Percentiles rank a stretch among this genome's conserved stretches.
phyloP scores from a whole-genome alignment of 1,284 basidiomycete genomes.

The Papiliotrema flavescens region DNA sequence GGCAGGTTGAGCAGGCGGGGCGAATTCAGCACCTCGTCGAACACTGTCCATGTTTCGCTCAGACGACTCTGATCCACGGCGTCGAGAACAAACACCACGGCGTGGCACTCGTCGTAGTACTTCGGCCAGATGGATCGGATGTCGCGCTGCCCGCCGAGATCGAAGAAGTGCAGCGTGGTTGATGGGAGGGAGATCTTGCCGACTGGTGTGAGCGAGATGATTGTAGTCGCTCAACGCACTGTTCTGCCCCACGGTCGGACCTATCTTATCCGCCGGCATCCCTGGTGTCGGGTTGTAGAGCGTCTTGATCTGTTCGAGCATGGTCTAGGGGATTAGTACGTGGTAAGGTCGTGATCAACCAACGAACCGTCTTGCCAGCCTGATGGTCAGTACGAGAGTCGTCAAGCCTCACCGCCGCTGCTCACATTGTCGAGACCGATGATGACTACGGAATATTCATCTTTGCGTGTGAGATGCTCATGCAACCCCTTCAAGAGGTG shows the following conservation, averaged over 20 bases:
- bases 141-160: conserved; percentile 84
- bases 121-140: conserved; percentile 88
- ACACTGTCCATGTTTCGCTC: conserved; percentile 89
- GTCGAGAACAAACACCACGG: conserved; percentile 87
- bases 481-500: conserved; percentile 85
- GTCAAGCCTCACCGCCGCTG: background rate
- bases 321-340: conserved; percentile 58
- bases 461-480: conserved; percentile 83
- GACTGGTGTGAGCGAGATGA: conserved; percentile 57
- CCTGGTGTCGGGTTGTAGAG: conserved; percentile 80
- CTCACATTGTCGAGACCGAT: conserved; percentile 61
- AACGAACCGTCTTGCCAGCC: conserved; percentile 82
- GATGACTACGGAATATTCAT: conserved; percentile 90
- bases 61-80: conserved; percentile 79
- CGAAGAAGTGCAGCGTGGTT: conserved; percentile 89
- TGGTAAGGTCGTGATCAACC: background rate
- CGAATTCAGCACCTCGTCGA: conserved; percentile 77
- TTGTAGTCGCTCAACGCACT: too few relatives aligned
- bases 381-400: conserved; percentile 8
- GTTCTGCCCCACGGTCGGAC: conserved; percentile 90
- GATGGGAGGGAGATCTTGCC: conserved; percentile 87
- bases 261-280: conserved; percentile 81
- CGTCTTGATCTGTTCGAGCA: conserved; percentile 88
- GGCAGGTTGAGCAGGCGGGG: conserved; percentile 84
- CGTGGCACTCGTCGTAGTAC: conserved; percentile 92